Conservation (phyloP, 2,329 filamentous ascomycete genomes). For the Aspergillus clavatus region DNA sequence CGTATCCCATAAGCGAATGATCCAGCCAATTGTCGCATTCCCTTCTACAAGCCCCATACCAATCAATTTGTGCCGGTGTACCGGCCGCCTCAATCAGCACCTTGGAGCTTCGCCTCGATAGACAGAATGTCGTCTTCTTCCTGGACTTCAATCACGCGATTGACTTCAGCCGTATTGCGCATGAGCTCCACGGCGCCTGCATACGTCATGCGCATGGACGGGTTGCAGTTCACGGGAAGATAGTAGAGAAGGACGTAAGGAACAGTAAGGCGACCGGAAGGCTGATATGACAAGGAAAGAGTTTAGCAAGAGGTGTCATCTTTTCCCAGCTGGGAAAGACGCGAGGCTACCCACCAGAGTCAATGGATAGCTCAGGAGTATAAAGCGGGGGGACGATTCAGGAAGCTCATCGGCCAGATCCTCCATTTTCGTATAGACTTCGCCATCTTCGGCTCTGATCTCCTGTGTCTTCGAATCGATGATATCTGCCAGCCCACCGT, state of each 20-base stretch:
- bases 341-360: conserved; percentile 60
- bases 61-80: conserved; percentile 1
- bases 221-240: conserved; percentile 85
- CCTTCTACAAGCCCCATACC: background rate
- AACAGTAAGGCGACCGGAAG: conserved; percentile 76
- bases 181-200: conserved; percentile 94
- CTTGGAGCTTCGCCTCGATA: conserved; percentile 63
- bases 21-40: background rate
- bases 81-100: conserved; percentile 21
- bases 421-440: conserved; percentile 75
- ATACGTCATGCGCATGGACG: conserved; percentile 84
- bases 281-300: conserved; percentile 42
- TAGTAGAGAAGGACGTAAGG: conserved; percentile 96
- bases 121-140: conserved; percentile 74
- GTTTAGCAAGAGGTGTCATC: background rate
- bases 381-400: conserved; percentile 83
- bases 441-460: conserved; percentile 75
- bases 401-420: conserved; percentile 85
- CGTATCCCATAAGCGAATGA: background rate
- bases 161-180: conserved; percentile 88
- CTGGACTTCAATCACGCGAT: conserved; percentile 78
- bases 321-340: background rate
- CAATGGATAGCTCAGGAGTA: conserved; percentile 85
- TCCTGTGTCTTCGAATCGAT: conserved; percentile 90
- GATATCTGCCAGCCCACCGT: conserved; percentile 56